phyloP scores from a whole-genome alignment of 2,329 filamentous ascomycete species.

The Aquanectria penicillioides region DNA sequence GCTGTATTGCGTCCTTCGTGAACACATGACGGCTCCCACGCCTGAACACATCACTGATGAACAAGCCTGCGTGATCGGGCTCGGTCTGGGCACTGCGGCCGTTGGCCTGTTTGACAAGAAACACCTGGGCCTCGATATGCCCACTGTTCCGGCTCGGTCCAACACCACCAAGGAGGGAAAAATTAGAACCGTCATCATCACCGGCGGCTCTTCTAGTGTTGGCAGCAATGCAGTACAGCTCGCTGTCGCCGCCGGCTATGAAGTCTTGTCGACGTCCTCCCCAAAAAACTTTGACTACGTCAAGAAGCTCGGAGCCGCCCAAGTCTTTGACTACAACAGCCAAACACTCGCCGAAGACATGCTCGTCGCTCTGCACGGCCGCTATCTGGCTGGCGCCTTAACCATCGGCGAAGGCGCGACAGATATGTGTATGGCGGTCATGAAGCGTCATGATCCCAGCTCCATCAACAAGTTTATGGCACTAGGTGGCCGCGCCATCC shows the following conservation, averaged over 20 bases:
- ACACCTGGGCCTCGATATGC: constrained; percentile 31
- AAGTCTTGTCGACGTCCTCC: constrained; percentile 54
- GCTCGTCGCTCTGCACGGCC: not conserved
- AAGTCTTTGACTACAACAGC: constrained; percentile 53
- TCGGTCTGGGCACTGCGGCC: constrained; percentile 28
- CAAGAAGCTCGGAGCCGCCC: constrained; percentile 52
- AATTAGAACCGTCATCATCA: constrained; percentile 38
- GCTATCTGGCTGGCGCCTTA: not conserved
- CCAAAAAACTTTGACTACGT: constrained; percentile 53
- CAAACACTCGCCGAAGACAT: constrained; percentile 24
- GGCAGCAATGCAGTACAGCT: constrained; percentile 58
- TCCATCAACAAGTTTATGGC: not conserved
- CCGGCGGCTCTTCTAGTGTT: constrained; percentile 59
- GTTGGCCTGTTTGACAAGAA: constrained; percentile 29
- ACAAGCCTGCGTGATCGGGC: constrained; percentile 30
- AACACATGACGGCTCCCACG: constrained; percentile 15
- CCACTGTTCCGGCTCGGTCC: constrained; percentile 19
- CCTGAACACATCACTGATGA: constrained; percentile 27
- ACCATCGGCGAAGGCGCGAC: not conserved
- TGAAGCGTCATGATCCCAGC: not conserved
- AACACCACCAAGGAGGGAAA: constrained; percentile 39
- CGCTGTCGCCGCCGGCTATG: constrained; percentile 52
- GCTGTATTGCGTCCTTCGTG: constrained; percentile 4
- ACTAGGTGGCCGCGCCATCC: not conserved
- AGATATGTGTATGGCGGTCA: not conserved